These are phyloP conservation scores for Claviceps africana DNA, from an alignment of 2,329 filamentous ascomycete species.

Conservation along the genomic window DNA sequence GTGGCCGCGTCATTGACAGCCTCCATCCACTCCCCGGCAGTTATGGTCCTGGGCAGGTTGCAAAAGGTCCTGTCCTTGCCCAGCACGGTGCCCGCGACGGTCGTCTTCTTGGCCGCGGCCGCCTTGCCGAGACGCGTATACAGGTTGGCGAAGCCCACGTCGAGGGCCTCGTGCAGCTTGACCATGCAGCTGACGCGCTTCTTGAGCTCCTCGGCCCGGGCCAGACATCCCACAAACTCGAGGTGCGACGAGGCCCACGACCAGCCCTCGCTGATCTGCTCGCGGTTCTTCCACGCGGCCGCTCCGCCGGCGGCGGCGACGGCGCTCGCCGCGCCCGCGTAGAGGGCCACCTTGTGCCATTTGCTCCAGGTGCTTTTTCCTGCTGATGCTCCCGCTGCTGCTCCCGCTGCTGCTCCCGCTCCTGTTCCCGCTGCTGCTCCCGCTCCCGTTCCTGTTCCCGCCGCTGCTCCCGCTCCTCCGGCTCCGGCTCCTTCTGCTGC, in stretches of 20 bases:
- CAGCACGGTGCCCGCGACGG: slow-evolving; percentile 43
- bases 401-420: not conserved
- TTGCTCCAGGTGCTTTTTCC: slow-evolving; percentile 45
- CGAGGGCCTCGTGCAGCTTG: slow-evolving; percentile 48
- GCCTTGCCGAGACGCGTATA: slow-evolving; percentile 72
- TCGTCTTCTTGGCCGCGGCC: slow-evolving; percentile 38
- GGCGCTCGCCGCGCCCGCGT: slow-evolving; percentile 70
- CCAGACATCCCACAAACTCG: slow-evolving; percentile 82
- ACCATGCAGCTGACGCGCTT: slow-evolving; percentile 56
- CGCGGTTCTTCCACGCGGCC: slow-evolving; percentile 73
- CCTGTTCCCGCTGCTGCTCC: slow-evolving; percentile 6
- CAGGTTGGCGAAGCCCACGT: slow-evolving; percentile 69
- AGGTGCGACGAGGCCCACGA: slow-evolving; percentile 81
- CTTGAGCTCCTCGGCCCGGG: slow-evolving; percentile 68
- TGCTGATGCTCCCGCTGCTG: not conserved
- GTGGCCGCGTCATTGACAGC: slow-evolving; percentile 64
- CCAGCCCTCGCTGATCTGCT: slow-evolving; percentile 63
- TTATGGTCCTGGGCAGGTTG: slow-evolving; percentile 51
- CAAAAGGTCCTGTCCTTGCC: slow-evolving; percentile 76
- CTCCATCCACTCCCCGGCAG: slow-evolving; percentile 47
- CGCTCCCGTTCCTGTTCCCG: not conserved
- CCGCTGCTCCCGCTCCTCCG: slow-evolving; percentile 6
- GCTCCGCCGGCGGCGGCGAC: slow-evolving; percentile 71
- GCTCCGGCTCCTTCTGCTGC: slow-evolving; percentile 5
- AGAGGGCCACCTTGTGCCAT: slow-evolving; percentile 77